phyloP scores from a whole-genome alignment of 108 stramenopile species.

The Epithemia pelagica region DNA sequence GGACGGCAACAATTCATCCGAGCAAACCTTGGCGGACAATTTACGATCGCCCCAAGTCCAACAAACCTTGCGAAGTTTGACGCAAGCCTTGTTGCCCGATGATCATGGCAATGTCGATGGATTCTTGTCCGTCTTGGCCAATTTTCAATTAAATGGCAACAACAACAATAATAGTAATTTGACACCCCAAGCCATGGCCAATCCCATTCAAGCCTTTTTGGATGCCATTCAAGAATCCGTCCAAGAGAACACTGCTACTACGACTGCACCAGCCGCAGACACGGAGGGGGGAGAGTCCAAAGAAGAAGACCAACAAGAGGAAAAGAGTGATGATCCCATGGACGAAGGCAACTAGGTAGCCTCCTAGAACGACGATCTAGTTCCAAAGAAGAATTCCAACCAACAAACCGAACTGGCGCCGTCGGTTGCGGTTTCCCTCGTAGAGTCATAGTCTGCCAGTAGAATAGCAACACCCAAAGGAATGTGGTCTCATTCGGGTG shows the following conservation, averaged over 20 bases:
- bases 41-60: conserved; percentile 65
- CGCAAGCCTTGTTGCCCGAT: conserved; percentile 50
- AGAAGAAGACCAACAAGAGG: too few relatives aligned
- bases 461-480: too few relatives aligned
- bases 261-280: too few relatives aligned
- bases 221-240: conserved; percentile 50
- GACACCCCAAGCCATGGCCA: conserved; percentile 13
- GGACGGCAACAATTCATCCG: conserved; percentile 40
- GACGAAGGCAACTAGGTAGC: too few relatives aligned
- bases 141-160: conserved; percentile 67
- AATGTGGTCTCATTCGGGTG: too few relatives aligned
- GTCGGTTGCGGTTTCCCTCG: too few relatives aligned
- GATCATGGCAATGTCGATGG: conserved; percentile 45
- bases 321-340: too few relatives aligned
- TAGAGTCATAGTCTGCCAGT: too few relatives aligned
- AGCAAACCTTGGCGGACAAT: conserved; percentile 61
- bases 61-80: conserved; percentile 60
- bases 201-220: conserved; percentile 77
- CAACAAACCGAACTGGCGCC: too few relatives aligned
- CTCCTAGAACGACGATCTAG: too few relatives aligned
- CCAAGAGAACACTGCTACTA: conserved; percentile 10
- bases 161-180: conserved; percentile 18
- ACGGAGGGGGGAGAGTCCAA: too few relatives aligned
- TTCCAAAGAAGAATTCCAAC: too few relatives aligned
- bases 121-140: conserved; percentile 69